Evolutionary conservation across 768 basidiomycete genomes (phyloP).

Genomic region (Hygrophorus pudorinus): DNA sequence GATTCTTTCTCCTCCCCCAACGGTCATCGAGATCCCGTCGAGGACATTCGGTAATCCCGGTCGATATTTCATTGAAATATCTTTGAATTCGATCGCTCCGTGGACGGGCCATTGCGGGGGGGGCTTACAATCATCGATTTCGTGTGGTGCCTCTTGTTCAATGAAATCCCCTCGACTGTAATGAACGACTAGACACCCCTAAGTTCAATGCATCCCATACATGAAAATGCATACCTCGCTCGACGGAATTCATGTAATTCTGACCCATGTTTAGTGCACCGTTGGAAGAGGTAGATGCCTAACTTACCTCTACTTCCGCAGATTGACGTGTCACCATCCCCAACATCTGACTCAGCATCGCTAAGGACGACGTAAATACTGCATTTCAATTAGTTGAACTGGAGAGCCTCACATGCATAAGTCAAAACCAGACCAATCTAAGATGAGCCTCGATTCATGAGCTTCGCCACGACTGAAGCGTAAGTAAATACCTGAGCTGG

Average conservation of each 20-base stretch:
- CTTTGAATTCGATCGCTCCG: too few species aligned
- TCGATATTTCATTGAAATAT: too few species aligned
- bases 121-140: too few species aligned
- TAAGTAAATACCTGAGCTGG: too few species aligned
- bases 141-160: conserved; percentile 56
- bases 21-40: too few species aligned
- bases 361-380: conserved; percentile 15
- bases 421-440: too few species aligned
- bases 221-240: conserved; percentile 30
- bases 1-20: too few species aligned
- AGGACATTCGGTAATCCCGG: too few species aligned
- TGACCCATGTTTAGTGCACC: conserved; percentile 12
- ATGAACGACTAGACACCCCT: conserved; percentile 30
- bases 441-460: too few species aligned
- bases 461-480: too few species aligned
- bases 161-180: conserved; percentile 43
- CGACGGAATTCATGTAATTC: conserved; percentile 62
- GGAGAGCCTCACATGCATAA: conserved; percentile 32
- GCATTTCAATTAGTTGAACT: too few species aligned
- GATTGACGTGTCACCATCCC: conserved; percentile 46
- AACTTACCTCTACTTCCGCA: conserved; percentile 52
- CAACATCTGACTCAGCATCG: conserved; percentile 42
- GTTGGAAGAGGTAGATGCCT: background rate
- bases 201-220: background rate
- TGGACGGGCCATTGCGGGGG: too few species aligned